Percentiles rank a stretch among this genome's conserved stretches.
Evolutionary conservation across 768 basidiomycete genomes (phyloP).

Genomic region (Hebeloma cylindrosporum): DNA sequence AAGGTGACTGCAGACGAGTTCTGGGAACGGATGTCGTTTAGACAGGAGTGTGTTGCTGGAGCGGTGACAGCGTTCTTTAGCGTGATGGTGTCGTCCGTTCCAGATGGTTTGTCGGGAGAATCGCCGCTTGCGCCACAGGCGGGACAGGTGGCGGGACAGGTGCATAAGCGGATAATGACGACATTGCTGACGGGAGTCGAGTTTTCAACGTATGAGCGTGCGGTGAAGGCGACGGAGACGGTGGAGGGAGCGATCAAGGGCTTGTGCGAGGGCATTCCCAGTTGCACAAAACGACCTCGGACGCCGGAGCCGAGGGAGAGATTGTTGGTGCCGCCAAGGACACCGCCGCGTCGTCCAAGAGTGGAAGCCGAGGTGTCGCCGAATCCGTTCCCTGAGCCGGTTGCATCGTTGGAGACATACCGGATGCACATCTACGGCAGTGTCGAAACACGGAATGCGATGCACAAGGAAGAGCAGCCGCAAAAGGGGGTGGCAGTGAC

Average conservation of each 20-base stretch:
- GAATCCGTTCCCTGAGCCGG: constrained; percentile 68
- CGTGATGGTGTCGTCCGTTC: constrained; percentile 37
- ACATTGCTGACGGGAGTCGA: constrained; percentile 74
- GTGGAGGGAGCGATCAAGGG: constrained; percentile 69
- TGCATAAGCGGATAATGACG: constrained; percentile 69
- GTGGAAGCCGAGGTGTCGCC: constrained; percentile 52
- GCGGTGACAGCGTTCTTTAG: constrained; percentile 93
- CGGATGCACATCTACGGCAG: constrained; percentile 58
- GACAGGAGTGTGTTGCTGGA: constrained; percentile 91
- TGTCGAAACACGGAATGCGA: constrained; percentile 51
- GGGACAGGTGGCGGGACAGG: constrained; percentile 62
- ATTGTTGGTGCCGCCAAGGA: constrained; percentile 47
- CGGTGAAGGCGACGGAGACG: constrained; percentile 67
- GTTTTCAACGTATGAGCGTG: constrained; percentile 67
- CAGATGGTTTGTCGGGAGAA: constrained; percentile 20
- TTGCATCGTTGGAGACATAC: constrained; percentile 61
- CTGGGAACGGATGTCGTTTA: constrained; percentile 96
- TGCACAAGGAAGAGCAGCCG: constrained; percentile 20
- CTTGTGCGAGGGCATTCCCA: constrained; percentile 64
- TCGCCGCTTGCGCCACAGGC: constrained; percentile 51
- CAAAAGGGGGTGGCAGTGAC: constrained; percentile 38
- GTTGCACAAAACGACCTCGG: constrained; percentile 29
- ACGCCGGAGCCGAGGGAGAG: constrained; percentile 44
- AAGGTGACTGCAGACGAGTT: constrained; percentile 76
- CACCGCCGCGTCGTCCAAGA: constrained; percentile 44